These are phyloP conservation scores for Chaetomiaceae sp. DNA, from an alignment of 2,329 filamentous ascomycete species.

Conservation along the genomic window DNA sequence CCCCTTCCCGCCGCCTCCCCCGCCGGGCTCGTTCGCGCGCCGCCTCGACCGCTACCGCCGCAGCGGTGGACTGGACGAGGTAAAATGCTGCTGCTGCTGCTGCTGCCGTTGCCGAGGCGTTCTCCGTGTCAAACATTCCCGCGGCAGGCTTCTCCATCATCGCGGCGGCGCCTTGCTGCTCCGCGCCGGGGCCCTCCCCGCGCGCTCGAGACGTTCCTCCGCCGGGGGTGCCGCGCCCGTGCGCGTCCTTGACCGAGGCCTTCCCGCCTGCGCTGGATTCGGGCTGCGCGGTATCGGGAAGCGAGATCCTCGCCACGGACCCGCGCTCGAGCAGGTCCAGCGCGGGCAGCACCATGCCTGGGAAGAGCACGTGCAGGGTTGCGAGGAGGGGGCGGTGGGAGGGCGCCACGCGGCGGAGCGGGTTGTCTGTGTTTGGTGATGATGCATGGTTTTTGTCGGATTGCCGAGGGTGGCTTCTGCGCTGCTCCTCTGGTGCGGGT, in stretches of 20 bases:
- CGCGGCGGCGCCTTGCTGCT: too few species aligned
- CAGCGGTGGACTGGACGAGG: slow-evolving; percentile 16
- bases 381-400: slow-evolving; percentile 57
- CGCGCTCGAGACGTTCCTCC: too few species aligned
- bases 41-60: background rate
- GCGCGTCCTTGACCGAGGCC: too few species aligned
- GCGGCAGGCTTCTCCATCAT: too few species aligned
- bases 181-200: too few species aligned
- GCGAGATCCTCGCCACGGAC: slow-evolving; percentile 58
- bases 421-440: slow-evolving; percentile 27
- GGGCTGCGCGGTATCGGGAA: too few species aligned
- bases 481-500: background rate
- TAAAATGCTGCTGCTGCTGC: slow-evolving; percentile 12
- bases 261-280: too few species aligned
- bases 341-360: slow-evolving; percentile 73
- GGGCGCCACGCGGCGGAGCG: slow-evolving; percentile 35
- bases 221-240: too few species aligned
- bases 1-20: slow-evolving; percentile 27
- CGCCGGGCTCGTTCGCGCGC: slow-evolving; percentile 8
- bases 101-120: background rate
- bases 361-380: slow-evolving; percentile 81
- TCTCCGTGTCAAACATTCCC: too few species aligned
- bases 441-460: too few species aligned
- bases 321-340: slow-evolving; percentile 80
- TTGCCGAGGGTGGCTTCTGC: too few species aligned